phyloP scores from a whole-genome alignment of 2,329 filamentous ascomycete genomes.

The Neurospora sp. region DNA sequence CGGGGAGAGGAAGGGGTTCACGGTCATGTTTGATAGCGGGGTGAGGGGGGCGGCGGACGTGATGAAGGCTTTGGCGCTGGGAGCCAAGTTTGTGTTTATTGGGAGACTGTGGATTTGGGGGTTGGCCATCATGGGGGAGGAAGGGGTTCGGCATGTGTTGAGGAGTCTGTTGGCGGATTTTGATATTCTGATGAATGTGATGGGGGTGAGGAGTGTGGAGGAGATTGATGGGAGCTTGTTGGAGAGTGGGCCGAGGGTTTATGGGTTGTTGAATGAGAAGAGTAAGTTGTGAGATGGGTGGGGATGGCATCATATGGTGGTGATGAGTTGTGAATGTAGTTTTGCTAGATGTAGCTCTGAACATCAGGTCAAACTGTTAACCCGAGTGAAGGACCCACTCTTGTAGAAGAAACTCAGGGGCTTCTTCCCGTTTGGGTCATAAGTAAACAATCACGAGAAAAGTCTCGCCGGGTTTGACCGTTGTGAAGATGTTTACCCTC shows the following conservation, averaged over 20 bases:
- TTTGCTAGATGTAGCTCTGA: background rate
- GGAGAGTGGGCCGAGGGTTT: constrained; percentile 25
- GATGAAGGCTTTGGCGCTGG: constrained; percentile 45
- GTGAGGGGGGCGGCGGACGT: constrained; percentile 45
- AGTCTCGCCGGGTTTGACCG: background rate
- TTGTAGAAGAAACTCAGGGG: background rate
- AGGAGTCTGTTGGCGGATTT: constrained; percentile 40
- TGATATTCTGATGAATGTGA: constrained; percentile 45
- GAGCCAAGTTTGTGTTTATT: constrained; percentile 47
- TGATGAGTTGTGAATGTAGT: background rate
- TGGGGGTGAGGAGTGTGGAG: constrained; percentile 35
- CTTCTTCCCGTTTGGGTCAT: background rate
- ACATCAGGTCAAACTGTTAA: no score
- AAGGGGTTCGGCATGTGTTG: constrained; percentile 42
- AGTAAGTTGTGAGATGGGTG: background rate
- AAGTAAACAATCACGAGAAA: background rate
- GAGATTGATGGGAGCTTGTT: constrained; percentile 27
- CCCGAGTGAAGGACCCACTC: background rate
- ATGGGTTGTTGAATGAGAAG: background rate
- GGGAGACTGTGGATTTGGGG: constrained; percentile 50
- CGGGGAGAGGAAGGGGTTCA: constrained; percentile 43
- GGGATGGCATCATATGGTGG: background rate
- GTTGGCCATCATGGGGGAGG: constrained; percentile 41
- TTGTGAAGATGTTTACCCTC: background rate
- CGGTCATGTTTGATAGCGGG: constrained; percentile 51